phyloP scores from a whole-genome alignment of 352 stramenopile species.

The Phytophthora capsici region DNA sequence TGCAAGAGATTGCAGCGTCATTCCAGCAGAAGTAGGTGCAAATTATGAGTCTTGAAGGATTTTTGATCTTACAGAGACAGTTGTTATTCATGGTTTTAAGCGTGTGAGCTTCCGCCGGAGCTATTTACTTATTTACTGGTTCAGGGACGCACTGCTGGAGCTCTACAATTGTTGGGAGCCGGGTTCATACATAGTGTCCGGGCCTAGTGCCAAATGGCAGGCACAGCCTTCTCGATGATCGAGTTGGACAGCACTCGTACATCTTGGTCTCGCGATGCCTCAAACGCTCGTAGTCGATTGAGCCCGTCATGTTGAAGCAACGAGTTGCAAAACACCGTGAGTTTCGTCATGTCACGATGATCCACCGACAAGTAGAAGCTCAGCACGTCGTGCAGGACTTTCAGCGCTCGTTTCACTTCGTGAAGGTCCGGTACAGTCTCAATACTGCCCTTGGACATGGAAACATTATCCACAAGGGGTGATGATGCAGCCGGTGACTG shows the following conservation, averaged over 20 bases:
- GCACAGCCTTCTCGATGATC: conserved; percentile 86
- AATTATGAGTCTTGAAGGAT: neutral
- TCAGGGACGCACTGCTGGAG: conserved; percentile 22
- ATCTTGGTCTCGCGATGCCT: conserved; percentile 55
- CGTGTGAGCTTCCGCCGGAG: conserved; percentile 8
- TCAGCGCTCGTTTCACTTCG: conserved; percentile 62
- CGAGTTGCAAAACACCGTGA: conserved; percentile 86
- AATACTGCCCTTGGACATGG: conserved; percentile 17
- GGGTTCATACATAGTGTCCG: conserved; percentile 23
- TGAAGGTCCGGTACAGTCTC: conserved; percentile 18
- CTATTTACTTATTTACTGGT: conserved; percentile 32
- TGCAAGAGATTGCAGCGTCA: conserved; percentile 26
- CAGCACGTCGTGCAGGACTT: conserved; percentile 73
- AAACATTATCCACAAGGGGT: conserved; percentile 4
- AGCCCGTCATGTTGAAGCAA: conserved; percentile 76
- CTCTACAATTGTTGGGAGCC: conserved; percentile 9
- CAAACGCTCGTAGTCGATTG: conserved; percentile 68
- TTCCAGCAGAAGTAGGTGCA: conserved; percentile 33
- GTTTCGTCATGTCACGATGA: conserved; percentile 80
- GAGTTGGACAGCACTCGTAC: conserved; percentile 65
- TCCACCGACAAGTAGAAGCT: conserved; percentile 73
- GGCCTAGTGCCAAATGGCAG: conserved; percentile 77
- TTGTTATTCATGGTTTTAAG: conserved; percentile 19
- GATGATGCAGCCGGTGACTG: conserved; percentile 25
- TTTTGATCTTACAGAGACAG: neutral